phyloP scores from a whole-genome alignment of 371 early-diverging fungal genomes.

The Catenaria anguillulae region DNA sequence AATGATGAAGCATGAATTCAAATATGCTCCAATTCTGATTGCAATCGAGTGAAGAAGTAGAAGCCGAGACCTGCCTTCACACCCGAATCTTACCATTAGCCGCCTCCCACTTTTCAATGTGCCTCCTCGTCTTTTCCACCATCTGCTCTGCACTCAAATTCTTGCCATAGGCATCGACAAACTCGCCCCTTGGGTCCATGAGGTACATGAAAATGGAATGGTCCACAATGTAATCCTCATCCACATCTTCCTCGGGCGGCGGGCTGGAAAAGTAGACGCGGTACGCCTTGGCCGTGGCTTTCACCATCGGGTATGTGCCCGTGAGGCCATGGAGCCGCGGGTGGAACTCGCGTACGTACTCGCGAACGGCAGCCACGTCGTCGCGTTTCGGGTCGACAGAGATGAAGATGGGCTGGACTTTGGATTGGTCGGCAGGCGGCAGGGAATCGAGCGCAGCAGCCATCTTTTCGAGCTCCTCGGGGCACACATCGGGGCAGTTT shows the following conservation, averaged over 20 bases:
- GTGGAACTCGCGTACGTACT: constrained; percentile 89
- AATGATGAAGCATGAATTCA: too few species aligned
- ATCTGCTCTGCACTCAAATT: constrained; percentile 25
- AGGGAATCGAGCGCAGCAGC: constrained; percentile 67
- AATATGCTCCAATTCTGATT: too few species aligned
- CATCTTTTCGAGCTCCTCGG: constrained; percentile 96
- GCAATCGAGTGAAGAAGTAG: too few species aligned
- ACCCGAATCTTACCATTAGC: neutral
- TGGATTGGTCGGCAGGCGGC: constrained; percentile 6
- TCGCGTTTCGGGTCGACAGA: constrained; percentile 94
- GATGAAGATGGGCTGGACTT: constrained; percentile 80
- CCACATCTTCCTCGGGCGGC: constrained; percentile 69
- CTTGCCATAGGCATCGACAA: constrained; percentile 71
- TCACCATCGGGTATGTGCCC: constrained; percentile 69
- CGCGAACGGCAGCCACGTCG: constrained; percentile 57
- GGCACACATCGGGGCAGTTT: constrained; percentile 96
- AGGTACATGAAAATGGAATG: constrained; percentile 96
- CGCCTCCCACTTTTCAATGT: neutral
- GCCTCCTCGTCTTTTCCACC: constrained; percentile 14
- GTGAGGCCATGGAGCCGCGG: constrained; percentile 81
- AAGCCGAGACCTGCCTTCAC: too few species aligned
- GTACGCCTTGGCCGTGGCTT: constrained; percentile 70
- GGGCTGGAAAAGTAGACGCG: constrained; percentile 77
- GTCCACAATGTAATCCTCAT: constrained; percentile 90
- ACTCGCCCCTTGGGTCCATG: constrained; percentile 82